Base-by-base conservation (phyloP, 2,329 filamentous ascomycete genomes). In the Leptographium flavum region DNA sequence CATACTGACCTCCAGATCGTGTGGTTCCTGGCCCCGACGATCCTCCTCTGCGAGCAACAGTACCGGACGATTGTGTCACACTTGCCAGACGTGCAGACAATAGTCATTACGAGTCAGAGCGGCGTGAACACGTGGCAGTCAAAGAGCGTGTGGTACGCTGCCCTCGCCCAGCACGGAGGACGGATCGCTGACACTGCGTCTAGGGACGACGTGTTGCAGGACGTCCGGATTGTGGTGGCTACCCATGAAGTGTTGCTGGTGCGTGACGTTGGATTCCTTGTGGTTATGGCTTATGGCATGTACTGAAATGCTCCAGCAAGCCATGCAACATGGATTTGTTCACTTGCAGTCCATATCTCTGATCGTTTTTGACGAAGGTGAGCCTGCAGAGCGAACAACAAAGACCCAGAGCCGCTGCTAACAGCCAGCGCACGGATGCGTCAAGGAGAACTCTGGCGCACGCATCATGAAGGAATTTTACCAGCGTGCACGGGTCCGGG, bases 301-400 rank as follows among this genome's bases (percentile, higher is more conserved):
- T 36, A 13, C 33, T 21, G 19, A 36, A 17, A 4, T 22, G 3
- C 33, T 11, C 5, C 13, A 52, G 3, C 83, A 93, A 60, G 85
- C 84, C 3, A 66, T 93, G 35, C 66, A 63, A 1, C 84, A 92
- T 61, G 83, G 71, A 0, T 93, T 93, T 57, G 72, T 94, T 2
- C 67, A 58, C 2, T 71, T 93, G 54, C 57, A 65, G 0, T 66
- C 65, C 3, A 60, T 94, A 21, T 69, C 79, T 5, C 65, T 94
- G 5, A 62, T 93, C 15, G 71, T 94, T 0, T 83, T 94, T 53
- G 87, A 94, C 55, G 87, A 94, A 76, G 84, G 84, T 81, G 57
- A 45, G 62, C 17, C 4, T 38, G n/a, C n/a, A n/a, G n/a, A n/a
- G n/a, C n/a, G n/a, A n/a, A n/a, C n/a, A n/a, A n/a, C n/a, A n/a